Evolutionary conservation across 805 yeast species (phyloP).

Genomic region (Starmerella khaoyaiensis): DNA sequence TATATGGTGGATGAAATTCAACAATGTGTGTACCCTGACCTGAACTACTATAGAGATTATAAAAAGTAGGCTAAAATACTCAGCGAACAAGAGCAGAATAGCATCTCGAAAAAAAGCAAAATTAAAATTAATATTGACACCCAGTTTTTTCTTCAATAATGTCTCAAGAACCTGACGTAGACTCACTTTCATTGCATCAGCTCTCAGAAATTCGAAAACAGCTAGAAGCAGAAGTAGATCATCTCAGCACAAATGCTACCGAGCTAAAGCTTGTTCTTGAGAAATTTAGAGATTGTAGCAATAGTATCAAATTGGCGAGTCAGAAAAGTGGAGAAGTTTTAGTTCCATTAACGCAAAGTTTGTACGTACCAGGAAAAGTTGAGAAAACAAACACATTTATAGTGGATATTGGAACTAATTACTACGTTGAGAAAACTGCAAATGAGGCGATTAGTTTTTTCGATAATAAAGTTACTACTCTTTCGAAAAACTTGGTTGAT

Average conservation of each 20-base stretch:
- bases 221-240: conserved; percentile 74
- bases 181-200: conserved; percentile 61
- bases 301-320: conserved; percentile 48
- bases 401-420: conserved; percentile 95
- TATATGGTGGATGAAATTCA: too few species aligned
- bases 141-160: too few species aligned
- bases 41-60: too few species aligned
- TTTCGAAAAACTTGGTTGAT: conserved; percentile 59
- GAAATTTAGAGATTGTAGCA: conserved; percentile 69
- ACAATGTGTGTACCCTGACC: too few species aligned
- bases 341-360: conserved; percentile 78
- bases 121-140: too few species aligned
- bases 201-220: conserved; percentile 69
- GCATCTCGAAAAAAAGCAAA: too few species aligned
- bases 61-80: too few species aligned
- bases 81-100: too few species aligned
- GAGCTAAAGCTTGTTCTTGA: conserved; percentile 72
- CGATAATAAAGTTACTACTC: conserved; percentile 55
- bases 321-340: conserved; percentile 43
- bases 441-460: conserved; percentile 60
- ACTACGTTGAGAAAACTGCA: conserved; percentile 68
- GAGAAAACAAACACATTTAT: conserved; percentile 53
- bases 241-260: conserved; percentile 67
- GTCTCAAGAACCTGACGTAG: conserved; percentile 10
- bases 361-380: conserved; percentile 78